These are phyloP conservation scores for Trichoderma sp. DNA, from an alignment of 2,329 filamentous ascomycete species.

Conservation along the genomic window DNA sequence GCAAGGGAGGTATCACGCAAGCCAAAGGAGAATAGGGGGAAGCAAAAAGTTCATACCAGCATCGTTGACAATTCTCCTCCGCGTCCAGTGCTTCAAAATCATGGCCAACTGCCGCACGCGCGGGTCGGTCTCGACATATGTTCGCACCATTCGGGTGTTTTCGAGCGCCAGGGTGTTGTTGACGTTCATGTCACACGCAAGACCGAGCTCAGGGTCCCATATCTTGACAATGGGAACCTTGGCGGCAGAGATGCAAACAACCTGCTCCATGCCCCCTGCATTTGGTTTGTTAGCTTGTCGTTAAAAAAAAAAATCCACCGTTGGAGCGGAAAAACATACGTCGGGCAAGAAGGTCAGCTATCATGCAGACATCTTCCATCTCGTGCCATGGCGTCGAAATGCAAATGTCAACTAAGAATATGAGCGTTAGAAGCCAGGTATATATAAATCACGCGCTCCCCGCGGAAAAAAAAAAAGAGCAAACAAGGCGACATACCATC, in stretches of 20 bases:
- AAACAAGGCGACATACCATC: constrained; percentile 68
- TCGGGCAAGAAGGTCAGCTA: constrained; percentile 81
- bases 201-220: constrained; percentile 88
- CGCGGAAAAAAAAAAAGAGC: not conserved
- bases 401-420: constrained; percentile 83
- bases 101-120: constrained; percentile 90
- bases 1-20: not conserved
- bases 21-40: not conserved
- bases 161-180: constrained; percentile 95
- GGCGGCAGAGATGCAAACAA: constrained; percentile 90
- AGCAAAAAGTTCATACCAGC: constrained; percentile 65
- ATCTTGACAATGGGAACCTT: constrained; percentile 99
- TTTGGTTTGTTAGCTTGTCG: constrained; percentile 38
- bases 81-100: constrained; percentile 98
- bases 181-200: constrained; percentile 98
- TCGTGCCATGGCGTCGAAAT: constrained; percentile 90
- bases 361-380: constrained; percentile 84
- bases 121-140: constrained; percentile 90
- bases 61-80: constrained; percentile 89
- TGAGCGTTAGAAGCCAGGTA: constrained; percentile 35
- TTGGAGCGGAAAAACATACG: constrained; percentile 58
- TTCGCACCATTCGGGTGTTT: constrained; percentile 97
- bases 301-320: not conserved
- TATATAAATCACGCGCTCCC: not conserved
- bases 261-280: constrained; percentile 92